These are phyloP conservation scores for Rhizoclosmatium sp. DNA, from an alignment of 192 early-diverging fungal genomes.

Conservation along the genomic window DNA sequence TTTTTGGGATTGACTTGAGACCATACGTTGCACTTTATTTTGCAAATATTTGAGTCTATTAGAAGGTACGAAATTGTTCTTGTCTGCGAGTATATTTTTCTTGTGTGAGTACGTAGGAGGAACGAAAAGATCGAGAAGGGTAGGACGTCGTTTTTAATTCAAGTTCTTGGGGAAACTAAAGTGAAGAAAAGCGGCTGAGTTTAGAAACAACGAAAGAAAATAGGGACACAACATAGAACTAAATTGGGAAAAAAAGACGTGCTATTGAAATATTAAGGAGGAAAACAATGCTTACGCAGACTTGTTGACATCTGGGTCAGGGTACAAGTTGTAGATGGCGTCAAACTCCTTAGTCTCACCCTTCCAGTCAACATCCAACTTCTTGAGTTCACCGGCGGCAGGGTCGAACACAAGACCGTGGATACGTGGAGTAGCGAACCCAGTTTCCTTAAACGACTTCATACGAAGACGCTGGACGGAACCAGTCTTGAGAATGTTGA, in stretches of 20 bases:
- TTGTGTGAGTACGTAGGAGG: too few species aligned
- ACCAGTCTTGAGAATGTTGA: constrained; percentile 37
- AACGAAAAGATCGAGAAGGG: too few species aligned
- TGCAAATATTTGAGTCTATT: constrained; percentile 18
- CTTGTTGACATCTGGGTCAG: background rate
- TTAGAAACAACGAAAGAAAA: too few species aligned
- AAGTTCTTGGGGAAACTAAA: too few species aligned
- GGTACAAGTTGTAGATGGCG: constrained; percentile 33
- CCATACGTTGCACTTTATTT: constrained; percentile 17
- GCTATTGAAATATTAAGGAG: background rate
- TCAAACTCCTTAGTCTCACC: constrained; percentile 38
- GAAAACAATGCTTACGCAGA: too few species aligned
- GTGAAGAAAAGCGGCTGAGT: too few species aligned
- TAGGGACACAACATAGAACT: too few species aligned
- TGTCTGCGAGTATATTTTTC: background rate
- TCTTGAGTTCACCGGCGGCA: constrained; percentile 20
- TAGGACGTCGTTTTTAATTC: too few species aligned
- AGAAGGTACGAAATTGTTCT: background rate
- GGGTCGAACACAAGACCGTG: constrained; percentile 35
- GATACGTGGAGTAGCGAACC: constrained; percentile 21
- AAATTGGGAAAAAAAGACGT: background rate
- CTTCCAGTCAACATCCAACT: constrained; percentile 33
- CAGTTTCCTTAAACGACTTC: constrained; percentile 19
- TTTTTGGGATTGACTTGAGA: constrained; percentile 21
- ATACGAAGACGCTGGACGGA: constrained; percentile 10